Evolutionary conservation across 2,329 filamentous ascomycete species (phyloP).

Genomic region (Colletotrichum graminicola): DNA sequence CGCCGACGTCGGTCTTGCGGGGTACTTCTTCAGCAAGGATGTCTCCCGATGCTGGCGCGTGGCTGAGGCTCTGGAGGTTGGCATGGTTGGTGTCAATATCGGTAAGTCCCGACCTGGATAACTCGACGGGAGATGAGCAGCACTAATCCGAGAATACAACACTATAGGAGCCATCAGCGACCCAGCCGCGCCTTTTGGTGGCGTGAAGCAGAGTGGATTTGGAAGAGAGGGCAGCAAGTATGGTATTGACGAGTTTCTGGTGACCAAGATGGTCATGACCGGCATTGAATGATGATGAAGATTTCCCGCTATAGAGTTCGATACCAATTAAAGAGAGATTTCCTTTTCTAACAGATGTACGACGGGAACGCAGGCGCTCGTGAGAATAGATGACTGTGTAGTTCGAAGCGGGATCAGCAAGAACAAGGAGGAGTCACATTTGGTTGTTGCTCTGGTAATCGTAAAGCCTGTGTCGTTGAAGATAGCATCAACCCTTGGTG

Average conservation of each 20-base stretch:
- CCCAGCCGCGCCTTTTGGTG: constrained; percentile 59
- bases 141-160: not conserved
- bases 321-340: not conserved
- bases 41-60: constrained; percentile 63
- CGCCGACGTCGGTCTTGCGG: constrained; percentile 71
- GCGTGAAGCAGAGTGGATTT: constrained; percentile 62
- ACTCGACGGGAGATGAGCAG: too few species aligned
- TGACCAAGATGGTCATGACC: constrained; percentile 42
- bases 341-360: not conserved
- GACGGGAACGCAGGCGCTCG: not conserved
- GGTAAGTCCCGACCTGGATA: constrained; percentile 49
- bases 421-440: not conserved
- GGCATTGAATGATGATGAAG: constrained; percentile 26
- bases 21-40: constrained; percentile 72
- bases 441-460: too few species aligned
- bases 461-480: too few species aligned
- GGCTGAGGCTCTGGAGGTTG: constrained; percentile 70
- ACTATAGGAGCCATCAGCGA: constrained; percentile 49
- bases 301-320: not conserved
- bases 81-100: constrained; percentile 68
- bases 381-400: not conserved
- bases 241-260: constrained; percentile 42
- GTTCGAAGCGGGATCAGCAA: too few species aligned
- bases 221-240: constrained; percentile 60
- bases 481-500: too few species aligned